phyloP scores from a whole-genome alignment of 257 asterid genomes.

The Primulina tabacum region DNA sequence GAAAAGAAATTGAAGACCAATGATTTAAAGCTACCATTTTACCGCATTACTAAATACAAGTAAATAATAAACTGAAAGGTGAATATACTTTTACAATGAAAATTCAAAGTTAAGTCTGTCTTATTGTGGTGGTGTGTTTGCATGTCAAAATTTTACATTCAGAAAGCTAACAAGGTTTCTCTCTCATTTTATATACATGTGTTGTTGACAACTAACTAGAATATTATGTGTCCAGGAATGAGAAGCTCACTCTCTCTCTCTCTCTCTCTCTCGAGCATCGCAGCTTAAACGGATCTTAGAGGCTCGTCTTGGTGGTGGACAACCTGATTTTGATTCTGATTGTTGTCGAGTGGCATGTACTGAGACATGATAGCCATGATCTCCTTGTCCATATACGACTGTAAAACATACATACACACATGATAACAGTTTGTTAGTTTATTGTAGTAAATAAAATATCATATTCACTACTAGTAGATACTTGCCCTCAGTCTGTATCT shows the following conservation, averaged over 20 bases:
- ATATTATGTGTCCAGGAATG: background rate
- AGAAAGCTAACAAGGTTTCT: background rate
- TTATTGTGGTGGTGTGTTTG: background rate
- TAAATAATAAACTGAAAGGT: background rate
- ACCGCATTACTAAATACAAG: background rate
- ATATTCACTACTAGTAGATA: background rate
- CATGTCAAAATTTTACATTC: background rate
- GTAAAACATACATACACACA: constrained; percentile 15
- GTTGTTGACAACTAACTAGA: background rate
- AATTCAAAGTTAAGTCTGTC: background rate
- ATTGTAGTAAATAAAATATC: too few species aligned
- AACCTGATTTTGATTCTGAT: constrained; percentile 60
- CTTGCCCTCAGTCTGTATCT: constrained; percentile 87
- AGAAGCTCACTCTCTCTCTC: background rate
- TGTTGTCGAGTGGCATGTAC: constrained; percentile 91
- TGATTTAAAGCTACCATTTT: background rate
- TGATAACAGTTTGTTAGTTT: background rate
- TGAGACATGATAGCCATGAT: constrained; percentile 98
- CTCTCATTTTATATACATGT: background rate
- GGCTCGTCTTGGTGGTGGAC: constrained; percentile 68
- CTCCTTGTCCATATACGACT: constrained; percentile 98
- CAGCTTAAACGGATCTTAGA: constrained; percentile 41
- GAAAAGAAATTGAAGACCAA: background rate
- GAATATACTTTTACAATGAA: too few species aligned
- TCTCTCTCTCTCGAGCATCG: background rate